These are phyloP conservation scores for Fusarium pseudocircinatum DNA, from an alignment of 2,329 filamentous ascomycete species.

Conservation along the genomic window DNA sequence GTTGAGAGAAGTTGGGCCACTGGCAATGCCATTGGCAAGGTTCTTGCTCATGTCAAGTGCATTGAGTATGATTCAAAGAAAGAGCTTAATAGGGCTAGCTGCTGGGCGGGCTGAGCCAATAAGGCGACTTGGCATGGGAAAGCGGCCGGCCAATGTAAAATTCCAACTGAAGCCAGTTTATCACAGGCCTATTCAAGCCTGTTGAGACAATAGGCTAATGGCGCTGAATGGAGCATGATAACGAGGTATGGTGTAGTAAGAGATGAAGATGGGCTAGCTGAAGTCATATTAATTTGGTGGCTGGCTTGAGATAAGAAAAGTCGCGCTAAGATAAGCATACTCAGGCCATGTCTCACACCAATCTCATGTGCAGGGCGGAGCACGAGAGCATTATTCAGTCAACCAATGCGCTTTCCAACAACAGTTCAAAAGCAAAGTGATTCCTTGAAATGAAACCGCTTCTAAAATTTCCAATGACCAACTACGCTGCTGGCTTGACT, in stretches of 20 bases:
- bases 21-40: background rate
- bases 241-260: background rate
- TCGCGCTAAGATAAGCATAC: background rate
- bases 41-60: background rate
- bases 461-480: no score
- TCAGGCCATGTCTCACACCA: no score
- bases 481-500: no score
- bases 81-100: no score
- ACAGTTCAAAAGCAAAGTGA: no score
- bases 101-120: background rate
- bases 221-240: background rate
- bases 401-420: no score
- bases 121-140: background rate
- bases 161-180: fast-evolving
- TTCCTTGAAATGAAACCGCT: no score
- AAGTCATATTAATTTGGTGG: background rate
- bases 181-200: fast-evolving
- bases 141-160: background rate
- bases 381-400: no score
- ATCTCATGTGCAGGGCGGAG: no score
- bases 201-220: background rate
- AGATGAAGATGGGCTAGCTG: background rate
- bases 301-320: background rate
- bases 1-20: background rate
- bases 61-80: background rate